phyloP scores from a whole-genome alignment of 306 rosid genomes.

The Astragalus glycyphyllos region DNA sequence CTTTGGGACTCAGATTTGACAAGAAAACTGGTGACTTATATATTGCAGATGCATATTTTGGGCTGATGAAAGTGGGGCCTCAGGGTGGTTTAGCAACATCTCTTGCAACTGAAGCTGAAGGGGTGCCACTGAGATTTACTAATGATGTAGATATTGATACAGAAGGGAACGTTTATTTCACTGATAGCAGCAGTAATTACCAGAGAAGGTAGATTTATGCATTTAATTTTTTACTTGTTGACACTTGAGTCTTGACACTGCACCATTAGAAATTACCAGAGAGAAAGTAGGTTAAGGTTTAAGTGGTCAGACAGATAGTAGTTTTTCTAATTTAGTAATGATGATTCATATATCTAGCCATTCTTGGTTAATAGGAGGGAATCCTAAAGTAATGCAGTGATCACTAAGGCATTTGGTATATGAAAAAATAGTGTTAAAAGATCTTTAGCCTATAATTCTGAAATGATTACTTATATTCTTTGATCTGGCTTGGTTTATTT shows the following conservation, averaged over 20 bases:
- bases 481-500: slow-evolving; percentile 13
- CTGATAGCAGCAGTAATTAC: slow-evolving; percentile 73
- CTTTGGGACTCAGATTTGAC: slow-evolving; percentile 88
- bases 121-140: slow-evolving; percentile 70
- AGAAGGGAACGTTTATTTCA: slow-evolving; percentile 76
- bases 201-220: slow-evolving; percentile 60
- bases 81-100: slow-evolving; percentile 87
- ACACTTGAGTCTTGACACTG: slow-evolving; percentile 14
- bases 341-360: no score
- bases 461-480: slow-evolving; percentile 7
- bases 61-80: slow-evolving; percentile 83
- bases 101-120: slow-evolving; percentile 83
- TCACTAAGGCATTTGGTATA: no score
- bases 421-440: no score
- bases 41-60: slow-evolving; percentile 93
- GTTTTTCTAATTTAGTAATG: no score
- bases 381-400: no score
- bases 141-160: slow-evolving; percentile 84
- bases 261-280: slow-evolving; percentile 22
- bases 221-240: slow-evolving; percentile 14
- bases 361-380: no score
- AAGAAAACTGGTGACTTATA: slow-evolving; percentile 85
- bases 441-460: slow-evolving; percentile 22
- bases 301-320: no score
- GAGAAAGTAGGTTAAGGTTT: no score